Conservation (phyloP, 345 rosid species). For the Gossypium raimondii region DNA sequence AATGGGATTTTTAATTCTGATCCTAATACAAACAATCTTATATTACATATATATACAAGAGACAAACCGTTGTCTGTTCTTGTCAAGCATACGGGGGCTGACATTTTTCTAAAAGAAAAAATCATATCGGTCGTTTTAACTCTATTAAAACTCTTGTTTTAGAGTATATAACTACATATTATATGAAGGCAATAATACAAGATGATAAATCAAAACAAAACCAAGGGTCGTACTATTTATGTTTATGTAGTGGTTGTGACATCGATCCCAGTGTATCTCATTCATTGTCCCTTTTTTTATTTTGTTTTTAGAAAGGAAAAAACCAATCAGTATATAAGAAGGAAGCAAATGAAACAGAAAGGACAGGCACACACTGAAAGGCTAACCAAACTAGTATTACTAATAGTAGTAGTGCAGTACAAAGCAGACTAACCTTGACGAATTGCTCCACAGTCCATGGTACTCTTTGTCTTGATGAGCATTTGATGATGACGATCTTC, state of each 20-base stretch:
- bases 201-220: slow-evolving; percentile 3
- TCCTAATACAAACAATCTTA: neutral
- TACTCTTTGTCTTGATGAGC: slow-evolving; percentile 42
- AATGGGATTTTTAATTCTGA: slow-evolving; percentile 5
- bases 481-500: slow-evolving; percentile 27
- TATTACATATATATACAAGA: neutral
- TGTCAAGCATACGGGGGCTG: neutral
- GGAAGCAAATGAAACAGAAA: slow-evolving; percentile 11
- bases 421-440: slow-evolving; percentile 42
- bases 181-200: neutral
- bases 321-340: slow-evolving; percentile 4
- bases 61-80: neutral
- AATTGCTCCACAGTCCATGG: slow-evolving; percentile 65
- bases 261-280: slow-evolving; percentile 3
- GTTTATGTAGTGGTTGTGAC: neutral
- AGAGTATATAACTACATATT: neutral
- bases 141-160: neutral
- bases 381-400: slow-evolving; percentile 2
- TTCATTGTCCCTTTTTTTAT: neutral
- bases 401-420: neutral
- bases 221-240: slow-evolving; percentile 4
- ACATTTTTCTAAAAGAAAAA: neutral
- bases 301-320: neutral
- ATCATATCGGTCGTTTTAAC: neutral
- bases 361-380: neutral